Base-by-base conservation (phyloP, 139 green algal species). In the Tetradesmus obliquus region DNA sequence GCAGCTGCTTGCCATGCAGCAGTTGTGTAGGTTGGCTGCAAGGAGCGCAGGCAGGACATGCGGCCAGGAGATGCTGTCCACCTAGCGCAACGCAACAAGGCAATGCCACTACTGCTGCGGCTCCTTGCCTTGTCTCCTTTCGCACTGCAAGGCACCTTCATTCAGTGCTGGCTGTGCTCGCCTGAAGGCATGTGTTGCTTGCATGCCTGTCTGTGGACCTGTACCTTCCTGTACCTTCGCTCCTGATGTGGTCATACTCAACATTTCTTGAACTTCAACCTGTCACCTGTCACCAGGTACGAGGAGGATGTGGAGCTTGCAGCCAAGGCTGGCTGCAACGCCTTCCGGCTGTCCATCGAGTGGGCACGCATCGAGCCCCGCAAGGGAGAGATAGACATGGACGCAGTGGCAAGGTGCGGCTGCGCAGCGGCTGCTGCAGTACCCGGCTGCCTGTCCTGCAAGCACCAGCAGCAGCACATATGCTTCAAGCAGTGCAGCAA, bases 341-440 rank as follows among this genome's bases (percentile, higher is more conserved):
- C 93, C 8, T 97, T 98, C 90, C 94, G 97, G 10, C 91, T 99
- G 55, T 97, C 95, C 9, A 93, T 99, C 55, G 97, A 99, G 92
- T 99, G 97, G 97, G 92, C 93, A 22, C 94, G 97, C 86, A 95
- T 98, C 5, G 94, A 97, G 87, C 97, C 97, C 4, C 72, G 66
- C 51, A 90, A 83, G 5, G 95, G 96, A 3, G n/a, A 94, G 51
- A 93, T 96, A 12, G 95, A 98, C 90, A n/a, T 92, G 79, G 87
- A 79, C 3, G 97, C 97, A 4, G 92, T 98, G 53, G 24, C 91
- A 55, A 92, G 95, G 95, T 95, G 80, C 15, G 90, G 57, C 53
- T 90, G 32, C 0, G 10, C 3, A 24, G 15, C 32, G 32, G 72
- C 58, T 20, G 13, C 82, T 58, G 62, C 55, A 81, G 6, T 17